Base-by-base conservation (phyloP, 768 basidiomycete genomes). In the Amanita jacksonii region DNA sequence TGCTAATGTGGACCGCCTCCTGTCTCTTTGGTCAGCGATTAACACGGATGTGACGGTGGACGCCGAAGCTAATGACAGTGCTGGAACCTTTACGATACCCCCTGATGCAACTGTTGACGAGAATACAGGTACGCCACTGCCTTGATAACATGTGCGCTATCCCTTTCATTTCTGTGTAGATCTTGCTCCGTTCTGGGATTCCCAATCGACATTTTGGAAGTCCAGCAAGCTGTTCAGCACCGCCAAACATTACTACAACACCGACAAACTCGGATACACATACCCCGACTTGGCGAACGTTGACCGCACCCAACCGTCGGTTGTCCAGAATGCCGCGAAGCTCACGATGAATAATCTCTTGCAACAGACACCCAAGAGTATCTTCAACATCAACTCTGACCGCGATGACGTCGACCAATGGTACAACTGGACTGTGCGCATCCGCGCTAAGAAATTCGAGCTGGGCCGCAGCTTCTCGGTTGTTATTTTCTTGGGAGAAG, bases 1-100 rank as follows among this genome's bases (percentile, higher is more conserved):
- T 51, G 49, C 55, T 46, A 72, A 77, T 36, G 72, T 76, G 19
- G 76, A 77, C 47, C 68, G 74, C 16, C n/a, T 74, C 48, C 57
- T 75, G 18, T 61, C 72, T 5, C 57, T 77, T 13, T 77, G 74
- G 75, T 57, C 63, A 4, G 73, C 69, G 1, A 46, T 76, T 34
- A 63, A 76, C 48, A 66, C 60, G 0, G 54, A 50, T 3, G 62
- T 67, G 5, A 69, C 67, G 64, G 67, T 72, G 5, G 55, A 52
- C 23, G 45, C 41, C 5, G 61, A 61, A 15, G 8, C 6, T n/a
- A 45, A 38, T 24, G 43, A 45, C 36, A 10, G 52, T 4, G 53
- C 54, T 32, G 67, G 64, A 10, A 63, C 61, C 2, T 64, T 60
- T 44, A 62, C 60, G n/a, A 51, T 68, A 28, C 49, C 55, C 8